These are phyloP conservation scores for Trichoderma atroviride DNA, from an alignment of 2,329 filamentous ascomycete genomes.

Conservation along the genomic window DNA sequence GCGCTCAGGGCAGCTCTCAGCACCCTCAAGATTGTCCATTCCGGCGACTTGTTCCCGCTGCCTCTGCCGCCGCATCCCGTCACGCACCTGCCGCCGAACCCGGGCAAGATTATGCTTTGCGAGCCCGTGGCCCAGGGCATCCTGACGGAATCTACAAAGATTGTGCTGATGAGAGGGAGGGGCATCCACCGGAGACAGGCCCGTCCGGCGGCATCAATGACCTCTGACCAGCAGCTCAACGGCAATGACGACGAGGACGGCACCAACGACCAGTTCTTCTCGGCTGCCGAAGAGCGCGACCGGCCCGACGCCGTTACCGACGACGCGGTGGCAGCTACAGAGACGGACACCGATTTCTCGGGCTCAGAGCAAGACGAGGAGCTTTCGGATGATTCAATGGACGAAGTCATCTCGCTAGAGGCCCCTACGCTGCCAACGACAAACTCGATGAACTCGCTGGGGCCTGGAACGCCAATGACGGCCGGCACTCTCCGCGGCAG, in stretches of 20 bases:
- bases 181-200: slow-evolving; percentile 55
- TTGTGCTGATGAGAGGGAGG: slow-evolving; percentile 73
- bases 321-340: slow-evolving; percentile 60
- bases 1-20: slow-evolving; percentile 75
- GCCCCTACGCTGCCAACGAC: slow-evolving; percentile 78
- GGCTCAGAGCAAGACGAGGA: slow-evolving; percentile 69
- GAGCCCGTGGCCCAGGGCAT: slow-evolving; percentile 92
- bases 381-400: slow-evolving; percentile 85
- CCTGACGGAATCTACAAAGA: slow-evolving; percentile 74
- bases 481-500: slow-evolving; percentile 60
- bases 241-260: slow-evolving; percentile 70
- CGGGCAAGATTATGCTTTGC: slow-evolving; percentile 87
- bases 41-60: slow-evolving; percentile 76
- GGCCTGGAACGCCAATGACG: slow-evolving; percentile 79
- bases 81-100: slow-evolving; percentile 80
- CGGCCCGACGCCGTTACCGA: slow-evolving; percentile 62
- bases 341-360: slow-evolving; percentile 65
- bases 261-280: slow-evolving; percentile 89
- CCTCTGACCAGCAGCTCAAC: slow-evolving; percentile 50
- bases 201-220: slow-evolving; percentile 52
- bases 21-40: slow-evolving; percentile 75
- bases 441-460: slow-evolving; percentile 69
- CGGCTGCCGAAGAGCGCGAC: slow-evolving; percentile 79
- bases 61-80: slow-evolving; percentile 83
- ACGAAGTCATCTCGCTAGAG: slow-evolving; percentile 89